Percentiles rank a stretch among this genome's conserved stretches.
phyloP scores from a whole-genome alignment of 2,329 filamentous ascomycete genomes.

The Dryadomyces quercus-mongolicae region DNA sequence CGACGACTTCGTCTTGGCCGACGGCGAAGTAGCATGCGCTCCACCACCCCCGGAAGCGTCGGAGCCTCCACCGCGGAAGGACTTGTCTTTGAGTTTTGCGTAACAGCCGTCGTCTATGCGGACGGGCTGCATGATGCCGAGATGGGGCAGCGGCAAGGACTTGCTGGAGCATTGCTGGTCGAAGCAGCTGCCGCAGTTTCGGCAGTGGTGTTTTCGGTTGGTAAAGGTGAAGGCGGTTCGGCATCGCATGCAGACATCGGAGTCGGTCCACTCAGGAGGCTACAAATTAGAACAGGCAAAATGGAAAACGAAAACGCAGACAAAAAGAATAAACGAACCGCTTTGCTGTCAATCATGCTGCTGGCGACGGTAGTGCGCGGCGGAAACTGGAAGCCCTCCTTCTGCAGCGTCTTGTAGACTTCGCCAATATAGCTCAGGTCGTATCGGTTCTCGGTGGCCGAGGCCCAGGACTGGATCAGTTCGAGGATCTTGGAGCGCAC shows the following conservation, averaged over 20 bases:
- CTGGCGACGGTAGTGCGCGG: conserved; percentile 79
- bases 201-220: conserved; percentile 95
- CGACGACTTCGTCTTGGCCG: conserved; percentile 48
- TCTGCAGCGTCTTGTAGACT: conserved; percentile 70
- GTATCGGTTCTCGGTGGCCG: conserved; percentile 72
- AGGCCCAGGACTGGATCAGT: conserved; percentile 86
- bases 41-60: conserved; percentile 25
- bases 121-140: conserved; percentile 84
- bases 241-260: conserved; percentile 97
- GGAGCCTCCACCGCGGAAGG: conserved; percentile 26
- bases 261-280: conserved; percentile 96
- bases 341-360: conserved; percentile 95
- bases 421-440: conserved; percentile 80
- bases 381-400: conserved; percentile 80
- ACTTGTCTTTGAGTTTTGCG: conserved; percentile 72
- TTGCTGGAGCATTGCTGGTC: conserved; percentile 92
- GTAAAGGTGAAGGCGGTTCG: conserved; percentile 93
- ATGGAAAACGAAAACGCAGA: too few species aligned
- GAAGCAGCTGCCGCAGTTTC: conserved; percentile 96
- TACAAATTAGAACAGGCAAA: too few species aligned
- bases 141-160: conserved; percentile 73
- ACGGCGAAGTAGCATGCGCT: conserved; percentile 14
- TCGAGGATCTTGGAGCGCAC: conserved; percentile 87
- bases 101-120: conserved; percentile 96
- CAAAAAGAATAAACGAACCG: conserved; percentile 44